Percentiles rank a stretch among this genome's conserved stretches.
Evolutionary conservation across 1,284 basidiomycete species (phyloP).

Genomic region (Rhodotorula sp.): DNA sequence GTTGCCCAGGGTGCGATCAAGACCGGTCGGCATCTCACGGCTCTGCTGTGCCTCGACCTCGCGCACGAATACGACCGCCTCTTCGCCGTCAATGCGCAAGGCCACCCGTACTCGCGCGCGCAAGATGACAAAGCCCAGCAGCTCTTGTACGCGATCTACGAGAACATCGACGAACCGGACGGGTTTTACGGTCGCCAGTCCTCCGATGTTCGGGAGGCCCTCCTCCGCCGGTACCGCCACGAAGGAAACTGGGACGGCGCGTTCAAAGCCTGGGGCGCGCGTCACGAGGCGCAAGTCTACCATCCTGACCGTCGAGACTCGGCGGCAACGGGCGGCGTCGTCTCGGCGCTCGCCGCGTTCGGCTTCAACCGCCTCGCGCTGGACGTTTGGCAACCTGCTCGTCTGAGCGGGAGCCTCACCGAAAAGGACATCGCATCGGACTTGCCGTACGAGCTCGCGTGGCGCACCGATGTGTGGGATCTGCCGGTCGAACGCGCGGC

Average conservation of each 20-base stretch:
- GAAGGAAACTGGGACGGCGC: slow-evolving; percentile 89
- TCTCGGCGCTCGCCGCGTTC: slow-evolving; percentile 77
- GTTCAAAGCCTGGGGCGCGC: slow-evolving; percentile 83
- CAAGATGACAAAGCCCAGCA: slow-evolving; percentile 55
- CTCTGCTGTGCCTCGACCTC: slow-evolving; percentile 85
- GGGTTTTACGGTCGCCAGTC: slow-evolving; percentile 90
- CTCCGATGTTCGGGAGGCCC: slow-evolving; percentile 71
- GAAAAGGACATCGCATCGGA: slow-evolving; percentile 13
- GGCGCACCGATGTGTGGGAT: slow-evolving; percentile 91
- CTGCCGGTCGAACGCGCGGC: slow-evolving; percentile 62
- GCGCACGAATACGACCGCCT: slow-evolving; percentile 59
- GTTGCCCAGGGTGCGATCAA: slow-evolving; percentile 71
- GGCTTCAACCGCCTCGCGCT: slow-evolving; percentile 74
- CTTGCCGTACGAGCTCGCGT: slow-evolving; percentile 67
- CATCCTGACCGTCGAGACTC: background rate
- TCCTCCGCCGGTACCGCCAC: slow-evolving; percentile 83
- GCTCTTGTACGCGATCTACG: slow-evolving; percentile 86
- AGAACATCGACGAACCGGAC: slow-evolving; percentile 93
- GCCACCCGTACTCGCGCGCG: slow-evolving; percentile 3
- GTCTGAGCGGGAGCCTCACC: slow-evolving; percentile 9
- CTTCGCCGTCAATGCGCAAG: slow-evolving; percentile 17
- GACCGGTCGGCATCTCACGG: slow-evolving; percentile 82
- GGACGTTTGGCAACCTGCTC: slow-evolving; percentile 31
- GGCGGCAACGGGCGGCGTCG: slow-evolving; percentile 55
- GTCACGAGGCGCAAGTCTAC: slow-evolving; percentile 57